Evolutionary conservation across 495 filamentous ascomycete genomes (phyloP), one percentile per base, ranked within the genome.

Genomic region (Coniosporium apollinis): DNA sequence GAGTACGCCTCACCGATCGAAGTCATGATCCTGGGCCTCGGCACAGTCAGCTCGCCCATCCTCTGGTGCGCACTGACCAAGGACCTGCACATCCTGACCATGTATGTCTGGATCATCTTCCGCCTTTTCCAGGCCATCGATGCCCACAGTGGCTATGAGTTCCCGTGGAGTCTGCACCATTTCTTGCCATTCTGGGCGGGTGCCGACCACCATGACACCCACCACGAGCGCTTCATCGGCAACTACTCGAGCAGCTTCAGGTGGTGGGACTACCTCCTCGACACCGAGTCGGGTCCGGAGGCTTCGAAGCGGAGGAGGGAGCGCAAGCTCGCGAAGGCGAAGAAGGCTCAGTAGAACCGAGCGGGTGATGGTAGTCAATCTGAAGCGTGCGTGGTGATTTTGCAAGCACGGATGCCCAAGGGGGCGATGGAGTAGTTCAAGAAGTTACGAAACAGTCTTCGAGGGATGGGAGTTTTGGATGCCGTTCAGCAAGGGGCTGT

Each of bases 1-100:
- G 89, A 97, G 61, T 97, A 96, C 58, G 89, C 89, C 1, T 94
- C 86, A 28, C 89, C 89, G 0, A 94, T 97, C 43, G 89, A 97
- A 59, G 83, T 89, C 38, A 89, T 94, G 82, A 68, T 87, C 28
- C 75, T 97, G n/a, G 89, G 85, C n/a, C 67, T 91, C 26, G 89
- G 89, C 42, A 81, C 82, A 1, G 77, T 96, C 45, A 70, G 77
- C 33, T 62, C 66, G 24, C 89, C 89, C 13, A 81, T 96, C 43
- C 43, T 92, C 10, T 93, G 82, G 80, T 83, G 76, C 48, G 73
- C 76, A 11, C 30, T 87, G 44, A 94, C 85, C 19, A 70, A 74
- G 28, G 70, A 97, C 33, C 64, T 97, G 13, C 89, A 97, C 57
- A 83, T 97, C 30, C 59, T 92, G 49, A 97, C 89, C 37, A 94